phyloP scores from a whole-genome alignment of 768 basidiomycete genomes.

The Agrocybe pediades region DNA sequence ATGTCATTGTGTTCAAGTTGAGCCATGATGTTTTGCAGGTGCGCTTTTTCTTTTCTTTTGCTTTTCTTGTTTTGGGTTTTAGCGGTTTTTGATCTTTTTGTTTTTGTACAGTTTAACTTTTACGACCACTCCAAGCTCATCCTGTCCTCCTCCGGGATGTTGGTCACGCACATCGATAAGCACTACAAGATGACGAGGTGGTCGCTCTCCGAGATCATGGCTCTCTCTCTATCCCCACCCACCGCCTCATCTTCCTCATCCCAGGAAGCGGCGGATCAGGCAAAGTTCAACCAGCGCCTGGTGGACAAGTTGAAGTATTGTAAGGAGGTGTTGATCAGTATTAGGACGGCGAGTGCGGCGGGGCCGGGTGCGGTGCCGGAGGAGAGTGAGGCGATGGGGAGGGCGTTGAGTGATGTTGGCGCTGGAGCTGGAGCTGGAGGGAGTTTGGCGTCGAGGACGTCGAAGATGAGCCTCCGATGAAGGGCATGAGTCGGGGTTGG shows the following conservation, averaged over 20 bases:
- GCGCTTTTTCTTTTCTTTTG: slow-evolving; percentile 18
- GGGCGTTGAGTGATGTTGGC: slow-evolving; percentile 1
- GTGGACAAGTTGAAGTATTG: slow-evolving; percentile 85
- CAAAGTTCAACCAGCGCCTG: slow-evolving; percentile 63
- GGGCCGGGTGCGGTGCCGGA: slow-evolving; percentile 27
- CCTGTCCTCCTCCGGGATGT: slow-evolving; percentile 75
- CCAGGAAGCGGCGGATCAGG: slow-evolving; percentile 13
- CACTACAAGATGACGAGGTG: slow-evolving; percentile 76
- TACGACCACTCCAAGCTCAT: slow-evolving; percentile 97
- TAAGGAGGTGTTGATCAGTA: slow-evolving; percentile 79
- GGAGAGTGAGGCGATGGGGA: slow-evolving; percentile 20
- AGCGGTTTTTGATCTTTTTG: slow-evolving; percentile 4
- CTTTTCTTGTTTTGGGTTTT: not conserved
- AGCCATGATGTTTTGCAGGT: slow-evolving; percentile 97
- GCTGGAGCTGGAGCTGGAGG: slow-evolving; percentile 1
- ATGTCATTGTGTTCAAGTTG: slow-evolving; percentile 95
- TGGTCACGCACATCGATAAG: slow-evolving; percentile 92
- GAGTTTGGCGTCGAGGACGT: slow-evolving; percentile 11
- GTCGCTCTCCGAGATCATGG: slow-evolving; percentile 73
- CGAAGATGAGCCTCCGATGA: slow-evolving; percentile 18
- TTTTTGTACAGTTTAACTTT: slow-evolving; percentile 84
- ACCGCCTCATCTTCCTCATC: slow-evolving; percentile 20
- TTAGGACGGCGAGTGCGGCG: slow-evolving; percentile 57
- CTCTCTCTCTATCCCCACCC: slow-evolving; percentile 38
- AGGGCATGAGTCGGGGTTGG: not conserved